phyloP scores from a whole-genome alignment of 768 basidiomycete species.

The Pleurotus platypus region DNA sequence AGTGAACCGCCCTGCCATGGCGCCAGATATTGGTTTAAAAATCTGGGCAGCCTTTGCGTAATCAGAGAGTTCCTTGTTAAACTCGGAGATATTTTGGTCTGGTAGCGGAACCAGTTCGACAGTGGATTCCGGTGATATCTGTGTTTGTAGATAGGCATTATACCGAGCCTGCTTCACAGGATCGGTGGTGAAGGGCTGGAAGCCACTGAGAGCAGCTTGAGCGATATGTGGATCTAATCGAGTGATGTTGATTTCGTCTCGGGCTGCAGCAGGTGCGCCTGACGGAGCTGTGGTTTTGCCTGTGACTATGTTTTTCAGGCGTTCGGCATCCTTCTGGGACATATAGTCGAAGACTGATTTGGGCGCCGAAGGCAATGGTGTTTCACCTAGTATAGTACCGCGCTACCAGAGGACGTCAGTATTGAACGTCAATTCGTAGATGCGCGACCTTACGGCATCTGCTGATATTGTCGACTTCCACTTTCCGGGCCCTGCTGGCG shows the following conservation, averaged over 20 bases:
- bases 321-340: slow-evolving; percentile 87
- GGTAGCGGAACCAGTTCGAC: slow-evolving; percentile 51
- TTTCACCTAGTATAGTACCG: slow-evolving; percentile 81
- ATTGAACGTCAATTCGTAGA: neutral
- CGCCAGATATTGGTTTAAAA: slow-evolving; percentile 88
- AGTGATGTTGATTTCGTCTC: slow-evolving; percentile 44
- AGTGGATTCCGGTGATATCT: slow-evolving; percentile 45
- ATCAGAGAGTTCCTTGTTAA: slow-evolving; percentile 80
- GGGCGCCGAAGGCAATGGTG: slow-evolving; percentile 60
- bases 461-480: slow-evolving; percentile 63
- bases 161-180: slow-evolving; percentile 84
- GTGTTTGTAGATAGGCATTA: slow-evolving; percentile 72
- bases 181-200: slow-evolving; percentile 81
- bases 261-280: slow-evolving; percentile 16
- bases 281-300: slow-evolving; percentile 23
- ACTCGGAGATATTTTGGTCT: slow-evolving; percentile 60
- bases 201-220: slow-evolving; percentile 82
- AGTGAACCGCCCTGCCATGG: slow-evolving; percentile 94
- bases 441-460: slow-evolving; percentile 54
- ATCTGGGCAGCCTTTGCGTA: slow-evolving; percentile 85
- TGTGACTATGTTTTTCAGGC: slow-evolving; percentile 61
- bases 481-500: slow-evolving; percentile 24
- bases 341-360: slow-evolving; percentile 93
- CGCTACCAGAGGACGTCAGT: slow-evolving; percentile 45
- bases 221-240: slow-evolving; percentile 75